Conservation (phyloP, 306 rosid genomes). For the Lathyrus sativus region DNA sequence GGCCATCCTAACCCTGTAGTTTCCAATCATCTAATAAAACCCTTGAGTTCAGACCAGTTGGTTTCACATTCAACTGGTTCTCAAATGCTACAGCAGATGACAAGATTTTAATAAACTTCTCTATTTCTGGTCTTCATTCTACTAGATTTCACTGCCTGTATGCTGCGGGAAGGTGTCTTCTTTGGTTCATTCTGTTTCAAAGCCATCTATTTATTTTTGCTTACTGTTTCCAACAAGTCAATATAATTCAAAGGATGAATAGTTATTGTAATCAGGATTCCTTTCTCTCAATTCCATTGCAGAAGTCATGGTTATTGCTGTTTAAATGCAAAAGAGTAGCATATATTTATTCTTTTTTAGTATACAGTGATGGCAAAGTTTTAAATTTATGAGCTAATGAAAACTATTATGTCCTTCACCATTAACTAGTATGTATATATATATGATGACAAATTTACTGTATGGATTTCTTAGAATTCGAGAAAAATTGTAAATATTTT, state of each 20-base stretch:
- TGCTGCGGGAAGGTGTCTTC: conserved; percentile 33
- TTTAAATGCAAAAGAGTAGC: conserved; percentile 1
- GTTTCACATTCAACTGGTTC: conserved; percentile 48
- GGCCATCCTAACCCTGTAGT: conserved; percentile 65
- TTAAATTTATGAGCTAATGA: background rate
- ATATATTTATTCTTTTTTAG: background rate
- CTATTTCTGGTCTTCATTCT: conserved; percentile 32
- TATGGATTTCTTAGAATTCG: background rate
- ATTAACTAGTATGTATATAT: too few species aligned
- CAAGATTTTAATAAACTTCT: conserved; percentile 41
- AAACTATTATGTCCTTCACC: background rate
- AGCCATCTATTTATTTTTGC: conserved; percentile 31
- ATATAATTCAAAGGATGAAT: conserved; percentile 6
- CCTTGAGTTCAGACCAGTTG: conserved; percentile 51
- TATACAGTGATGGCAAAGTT: background rate
- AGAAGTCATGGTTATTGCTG: background rate
- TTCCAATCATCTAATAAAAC: conserved; percentile 53
- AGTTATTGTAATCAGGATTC: conserved; percentile 29
- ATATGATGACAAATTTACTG: background rate
- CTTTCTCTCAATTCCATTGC: conserved; percentile 15
- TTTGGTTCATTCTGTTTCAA: conserved; percentile 29
- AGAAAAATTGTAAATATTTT: conserved; percentile 11
- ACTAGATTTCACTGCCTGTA: conserved; percentile 29
- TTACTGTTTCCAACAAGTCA: conserved; percentile 8
- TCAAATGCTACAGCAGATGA: conserved; percentile 50